Evolutionary conservation across 805 yeast species (phyloP), one percentile per base, ranked within the genome.

Genomic region (Metschnikowia peoriensis): DNA sequence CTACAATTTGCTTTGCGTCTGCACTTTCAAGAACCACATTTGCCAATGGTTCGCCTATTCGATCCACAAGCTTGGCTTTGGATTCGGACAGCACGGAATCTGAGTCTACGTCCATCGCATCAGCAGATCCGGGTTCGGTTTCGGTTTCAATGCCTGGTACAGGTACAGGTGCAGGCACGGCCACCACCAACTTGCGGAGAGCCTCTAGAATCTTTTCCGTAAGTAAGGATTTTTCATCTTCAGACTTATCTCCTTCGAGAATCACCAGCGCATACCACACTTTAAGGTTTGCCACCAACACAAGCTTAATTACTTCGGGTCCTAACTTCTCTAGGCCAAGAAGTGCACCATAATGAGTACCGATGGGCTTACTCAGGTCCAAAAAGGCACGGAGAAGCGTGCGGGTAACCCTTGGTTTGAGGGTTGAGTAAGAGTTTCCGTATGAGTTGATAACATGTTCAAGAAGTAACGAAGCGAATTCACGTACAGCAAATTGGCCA

Each of bases 401-500:
- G 66, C 99, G 80, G 7, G 97, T 91, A 4, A 94, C 93, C 59
- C 98, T 81, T 32, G 98, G 97, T 63, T 89, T 89, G 60, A 94
- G 77, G 1, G 97, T 88, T 22, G 93, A 85, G 66, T 93, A 92
- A 1, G 93, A 83, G 46, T 88, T 84, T 35, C 96, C 96, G 68
- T 87, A 94, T 32, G 84, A 82, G 47, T 79, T 76, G 55, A 91
- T 81, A n/a, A 94, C 86, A 60, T 87, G 87, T 47, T 85, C 85
- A 27, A 94, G 75, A 54, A 94, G 75, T 38, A 91, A 82, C 0
- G 97, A 90, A 1, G 98, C 92, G 65, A 89, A 86, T 62, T 89
- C 96, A 57, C 99, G 81, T 5, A 93, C 85, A 8, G 87, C 89
- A 56, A 78, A 65, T 59, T 73, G 78, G 39, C 66, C 67, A 44